These are phyloP conservation scores for Dioszegia hungarica DNA, from an alignment of 768 basidiomycete genomes.

Conservation along the genomic window DNA sequence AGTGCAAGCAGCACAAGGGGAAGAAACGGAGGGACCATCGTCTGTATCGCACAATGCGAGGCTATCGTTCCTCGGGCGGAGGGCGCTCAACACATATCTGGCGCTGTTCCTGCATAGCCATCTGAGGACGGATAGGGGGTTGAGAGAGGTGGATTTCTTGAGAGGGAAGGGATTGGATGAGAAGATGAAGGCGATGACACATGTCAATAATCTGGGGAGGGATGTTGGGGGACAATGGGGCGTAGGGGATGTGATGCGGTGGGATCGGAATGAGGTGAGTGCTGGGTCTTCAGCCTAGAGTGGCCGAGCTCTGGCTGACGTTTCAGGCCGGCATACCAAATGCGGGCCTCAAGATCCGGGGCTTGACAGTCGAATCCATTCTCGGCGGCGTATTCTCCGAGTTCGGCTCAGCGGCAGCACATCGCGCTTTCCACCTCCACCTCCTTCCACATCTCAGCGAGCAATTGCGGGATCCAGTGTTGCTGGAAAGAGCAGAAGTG, in stretches of 20 bases:
- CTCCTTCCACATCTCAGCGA: constrained; percentile 36
- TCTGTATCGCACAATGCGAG: constrained; percentile 36
- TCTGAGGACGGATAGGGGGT: constrained; percentile 1
- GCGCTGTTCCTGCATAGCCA: constrained; percentile 40
- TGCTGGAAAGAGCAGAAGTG: constrained; percentile 24
- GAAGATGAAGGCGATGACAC: constrained; percentile 34
- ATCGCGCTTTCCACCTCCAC: constrained; percentile 43
- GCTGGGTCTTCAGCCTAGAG: neutral
- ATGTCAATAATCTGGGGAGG: constrained; percentile 42
- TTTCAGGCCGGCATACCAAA: constrained; percentile 22
- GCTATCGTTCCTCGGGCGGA: constrained; percentile 41
- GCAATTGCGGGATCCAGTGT: constrained; percentile 33
- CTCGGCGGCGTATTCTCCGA: constrained; percentile 34
- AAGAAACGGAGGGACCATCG: constrained; percentile 8
- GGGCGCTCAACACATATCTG: constrained; percentile 38
- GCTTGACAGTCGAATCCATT: constrained; percentile 32
- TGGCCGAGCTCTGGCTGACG: neutral
- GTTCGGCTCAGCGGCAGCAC: constrained; percentile 43
- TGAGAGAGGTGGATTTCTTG: constrained; percentile 24
- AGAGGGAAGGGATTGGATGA: constrained; percentile 27
- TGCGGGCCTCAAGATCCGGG: constrained; percentile 25
- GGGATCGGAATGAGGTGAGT: constrained; percentile 35
- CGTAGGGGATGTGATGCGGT: constrained; percentile 32
- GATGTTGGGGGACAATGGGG: constrained; percentile 33
- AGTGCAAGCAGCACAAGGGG: neutral